Evolutionary conservation across 1,139 yeast genomes (phyloP).

Genomic region (Yamadazyma siamensis): DNA sequence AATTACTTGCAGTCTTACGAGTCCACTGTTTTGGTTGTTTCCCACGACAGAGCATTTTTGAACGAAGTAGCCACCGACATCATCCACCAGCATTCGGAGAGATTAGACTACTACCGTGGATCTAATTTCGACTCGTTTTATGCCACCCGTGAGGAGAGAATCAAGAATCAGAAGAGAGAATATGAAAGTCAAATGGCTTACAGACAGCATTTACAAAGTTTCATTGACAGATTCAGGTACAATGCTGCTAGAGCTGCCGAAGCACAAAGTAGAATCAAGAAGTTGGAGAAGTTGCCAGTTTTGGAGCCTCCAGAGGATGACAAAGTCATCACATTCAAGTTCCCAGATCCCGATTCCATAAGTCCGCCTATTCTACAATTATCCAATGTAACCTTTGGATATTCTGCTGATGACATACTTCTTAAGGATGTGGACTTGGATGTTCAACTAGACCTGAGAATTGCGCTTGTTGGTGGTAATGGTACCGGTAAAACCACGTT

Average conservation of each 20-base stretch:
- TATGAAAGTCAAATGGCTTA: slow-evolving; percentile 96
- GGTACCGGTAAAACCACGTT: slow-evolving; percentile 99
- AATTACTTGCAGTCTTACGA: slow-evolving; percentile 86
- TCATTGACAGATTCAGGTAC: slow-evolving; percentile 93
- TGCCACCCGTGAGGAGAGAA: slow-evolving; percentile 90
- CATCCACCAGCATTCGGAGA: slow-evolving; percentile 94
- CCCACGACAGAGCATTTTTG: slow-evolving; percentile 95
- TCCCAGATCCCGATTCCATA: slow-evolving; percentile 91
- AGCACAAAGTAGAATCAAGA: slow-evolving; percentile 96
- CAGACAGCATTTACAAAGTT: slow-evolving; percentile 87
- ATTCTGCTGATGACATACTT: slow-evolving; percentile 57
- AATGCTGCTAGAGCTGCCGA: slow-evolving; percentile 97
- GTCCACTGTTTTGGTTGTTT: slow-evolving; percentile 89
- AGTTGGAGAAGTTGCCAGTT: slow-evolving; percentile 87
- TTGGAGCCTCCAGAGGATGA: slow-evolving; percentile 96
- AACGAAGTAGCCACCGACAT: slow-evolving; percentile 98
- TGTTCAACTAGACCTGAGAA: slow-evolving; percentile 89
- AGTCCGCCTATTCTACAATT: slow-evolving; percentile 94
- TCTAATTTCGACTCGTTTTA: slow-evolving; percentile 91
- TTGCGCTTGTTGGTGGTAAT: slow-evolving; percentile 96
- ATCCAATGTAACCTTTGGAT: slow-evolving; percentile 84
- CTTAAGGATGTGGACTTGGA: slow-evolving; percentile 80
- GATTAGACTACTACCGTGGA: slow-evolving; percentile 94
- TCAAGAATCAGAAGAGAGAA: slow-evolving; percentile 89
- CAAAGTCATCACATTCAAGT: slow-evolving; percentile 75